phyloP scores from a whole-genome alignment of 768 basidiomycete species.

The Gymnopilus dilepis region DNA sequence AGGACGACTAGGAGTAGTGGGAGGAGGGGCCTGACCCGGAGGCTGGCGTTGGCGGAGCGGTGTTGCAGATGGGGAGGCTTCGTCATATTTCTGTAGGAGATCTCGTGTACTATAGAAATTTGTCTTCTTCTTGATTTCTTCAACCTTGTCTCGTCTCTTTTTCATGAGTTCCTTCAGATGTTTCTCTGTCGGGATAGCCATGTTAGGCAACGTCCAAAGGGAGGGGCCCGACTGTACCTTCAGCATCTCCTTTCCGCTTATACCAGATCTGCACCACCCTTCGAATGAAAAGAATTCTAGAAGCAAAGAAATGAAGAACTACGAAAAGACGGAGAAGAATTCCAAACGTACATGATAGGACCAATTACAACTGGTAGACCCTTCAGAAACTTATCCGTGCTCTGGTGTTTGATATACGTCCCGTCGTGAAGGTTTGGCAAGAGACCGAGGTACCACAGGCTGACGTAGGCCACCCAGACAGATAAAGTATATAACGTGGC shows the following conservation, averaged over 20 bases:
- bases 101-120: constrained; percentile 94
- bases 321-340: background rate
- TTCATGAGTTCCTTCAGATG: constrained; percentile 74
- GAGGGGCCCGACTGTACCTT: constrained; percentile 58
- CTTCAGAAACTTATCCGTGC: constrained; percentile 49
- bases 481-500: constrained; percentile 81
- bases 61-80: constrained; percentile 44
- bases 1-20: constrained; percentile 39
- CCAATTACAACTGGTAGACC: constrained; percentile 70
- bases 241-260: constrained; percentile 74
- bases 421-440: constrained; percentile 49
- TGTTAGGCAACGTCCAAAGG: background rate
- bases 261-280: constrained; percentile 88
- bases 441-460: constrained; percentile 71
- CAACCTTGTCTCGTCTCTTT: constrained; percentile 83
- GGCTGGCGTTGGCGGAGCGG: constrained; percentile 49
- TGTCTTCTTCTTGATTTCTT: constrained; percentile 97
- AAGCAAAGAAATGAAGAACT: constrained; percentile 10
- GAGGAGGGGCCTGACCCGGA: constrained; percentile 29
- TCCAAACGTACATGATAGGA: constrained; percentile 72
- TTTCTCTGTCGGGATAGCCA: constrained; percentile 60
- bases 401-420: constrained; percentile 28
- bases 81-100: constrained; percentile 90
- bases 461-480: constrained; percentile 73
- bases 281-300: constrained; percentile 71